Evolutionary conservation across 345 rosid species (phyloP).

Genomic region (Salix brachista): DNA sequence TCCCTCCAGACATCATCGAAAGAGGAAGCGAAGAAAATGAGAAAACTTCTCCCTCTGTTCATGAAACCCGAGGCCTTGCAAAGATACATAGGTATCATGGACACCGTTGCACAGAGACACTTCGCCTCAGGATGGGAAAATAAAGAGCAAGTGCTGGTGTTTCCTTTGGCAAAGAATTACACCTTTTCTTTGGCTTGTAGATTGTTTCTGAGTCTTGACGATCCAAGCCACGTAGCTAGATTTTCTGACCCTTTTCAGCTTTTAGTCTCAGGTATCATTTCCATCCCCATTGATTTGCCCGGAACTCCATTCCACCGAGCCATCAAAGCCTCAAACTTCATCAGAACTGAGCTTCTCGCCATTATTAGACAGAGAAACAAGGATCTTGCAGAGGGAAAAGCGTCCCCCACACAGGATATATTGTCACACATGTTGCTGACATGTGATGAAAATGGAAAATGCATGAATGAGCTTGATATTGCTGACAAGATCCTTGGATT

Average conservation of each 20-base stretch:
- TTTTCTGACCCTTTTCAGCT: neutral
- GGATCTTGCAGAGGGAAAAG: slow-evolving; percentile 11
- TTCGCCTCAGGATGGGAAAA: slow-evolving; percentile 29
- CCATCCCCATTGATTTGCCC: neutral
- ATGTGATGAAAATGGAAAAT: slow-evolving; percentile 27
- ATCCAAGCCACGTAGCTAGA: neutral
- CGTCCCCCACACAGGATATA: slow-evolving; percentile 24
- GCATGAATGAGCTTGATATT: slow-evolving; percentile 32
- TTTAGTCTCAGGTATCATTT: neutral
- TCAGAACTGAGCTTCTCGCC: neutral
- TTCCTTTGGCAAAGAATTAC: slow-evolving; percentile 29
- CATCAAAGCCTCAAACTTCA: neutral
- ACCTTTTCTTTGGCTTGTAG: slow-evolving; percentile 40
- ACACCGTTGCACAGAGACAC: slow-evolving; percentile 27
- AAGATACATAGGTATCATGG: slow-evolving; percentile 32
- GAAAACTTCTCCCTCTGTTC: slow-evolving; percentile 26
- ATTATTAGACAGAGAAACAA: neutral
- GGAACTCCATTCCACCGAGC: neutral
- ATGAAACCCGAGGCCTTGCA: slow-evolving; percentile 39
- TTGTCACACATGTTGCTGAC: slow-evolving; percentile 30
- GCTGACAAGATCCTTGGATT: slow-evolving; percentile 38
- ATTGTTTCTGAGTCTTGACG: slow-evolving; percentile 25
- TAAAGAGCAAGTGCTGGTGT: slow-evolving; percentile 25
- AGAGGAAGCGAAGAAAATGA: slow-evolving; percentile 33
- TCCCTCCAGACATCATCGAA: slow-evolving; percentile 25